These are phyloP conservation scores for Macrophomina pseudophaseolina DNA, from an alignment of 2,329 filamentous ascomycete species.

Conservation along the genomic window DNA sequence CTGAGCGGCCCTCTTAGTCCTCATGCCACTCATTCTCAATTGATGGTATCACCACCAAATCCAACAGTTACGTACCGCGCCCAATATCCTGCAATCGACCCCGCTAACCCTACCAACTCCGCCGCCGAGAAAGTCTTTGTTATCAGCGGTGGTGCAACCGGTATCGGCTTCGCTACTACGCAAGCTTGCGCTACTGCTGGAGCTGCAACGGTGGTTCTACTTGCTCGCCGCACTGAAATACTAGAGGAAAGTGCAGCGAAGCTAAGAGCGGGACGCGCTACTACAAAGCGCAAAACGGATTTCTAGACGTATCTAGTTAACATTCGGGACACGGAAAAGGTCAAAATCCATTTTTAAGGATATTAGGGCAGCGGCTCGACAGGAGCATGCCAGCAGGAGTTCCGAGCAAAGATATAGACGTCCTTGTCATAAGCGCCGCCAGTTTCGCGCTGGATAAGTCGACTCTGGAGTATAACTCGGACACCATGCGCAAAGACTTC, in stretches of 20 bases:
- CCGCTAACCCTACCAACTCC: slow-evolving; percentile 34
- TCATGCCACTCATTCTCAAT: too few species aligned
- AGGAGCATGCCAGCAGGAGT: not conserved
- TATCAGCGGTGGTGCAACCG: slow-evolving; percentile 37
- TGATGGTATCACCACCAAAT: too few species aligned
- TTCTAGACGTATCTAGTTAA: slow-evolving; percentile 27
- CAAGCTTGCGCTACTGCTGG: slow-evolving; percentile 45
- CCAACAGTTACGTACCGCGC: too few species aligned
- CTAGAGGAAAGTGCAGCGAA: slow-evolving; percentile 33
- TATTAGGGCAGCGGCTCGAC: too few species aligned
- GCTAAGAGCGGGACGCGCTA: not conserved
- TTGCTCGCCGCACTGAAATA: slow-evolving; percentile 43
- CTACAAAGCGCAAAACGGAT: slow-evolving; percentile 2
- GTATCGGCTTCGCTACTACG: slow-evolving; percentile 37
- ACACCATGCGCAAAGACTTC: not conserved
- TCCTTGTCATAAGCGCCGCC: slow-evolving; percentile 28
- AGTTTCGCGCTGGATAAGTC: not conserved
- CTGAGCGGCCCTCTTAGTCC: too few species aligned
- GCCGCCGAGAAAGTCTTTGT: slow-evolving; percentile 37
- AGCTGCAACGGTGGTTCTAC: slow-evolving; percentile 46
- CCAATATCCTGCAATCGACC: slow-evolving; percentile 36
- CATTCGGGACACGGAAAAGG: slow-evolving; percentile 13
- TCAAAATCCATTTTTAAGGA: too few species aligned
- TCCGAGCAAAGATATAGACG: slow-evolving; percentile 21
- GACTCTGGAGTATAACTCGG: slow-evolving; percentile 18